Percentiles rank a stretch among this genome's conserved stretches.
These are phyloP conservation scores for Cyberlindnera xylosilytica DNA, from an alignment of 805 yeast species.

Conservation along the genomic window DNA sequence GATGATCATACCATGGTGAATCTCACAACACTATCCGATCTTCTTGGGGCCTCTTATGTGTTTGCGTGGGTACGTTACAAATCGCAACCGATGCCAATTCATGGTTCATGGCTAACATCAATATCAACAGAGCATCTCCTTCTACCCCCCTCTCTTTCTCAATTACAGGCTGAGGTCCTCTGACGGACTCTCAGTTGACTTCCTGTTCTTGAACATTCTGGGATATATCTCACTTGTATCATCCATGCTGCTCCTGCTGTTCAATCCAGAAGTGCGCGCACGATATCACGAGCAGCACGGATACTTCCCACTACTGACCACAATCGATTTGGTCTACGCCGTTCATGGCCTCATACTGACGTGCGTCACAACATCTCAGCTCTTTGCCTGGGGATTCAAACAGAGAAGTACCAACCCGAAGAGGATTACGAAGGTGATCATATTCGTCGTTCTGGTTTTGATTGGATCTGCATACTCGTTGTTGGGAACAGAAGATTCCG, in stretches of 20 bases:
- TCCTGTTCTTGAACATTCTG: slow-evolving; percentile 40
- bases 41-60: slow-evolving; percentile 37
- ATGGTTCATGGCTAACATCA: too few species aligned
- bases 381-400: slow-evolving; percentile 29
- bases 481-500: slow-evolving; percentile 10
- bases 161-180: slow-evolving; percentile 40
- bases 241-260: slow-evolving; percentile 43
- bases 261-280: slow-evolving; percentile 30
- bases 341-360: slow-evolving; percentile 45
- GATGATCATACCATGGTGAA: too few species aligned
- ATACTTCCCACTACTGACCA: slow-evolving; percentile 39
- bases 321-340: slow-evolving; percentile 45
- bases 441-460: slow-evolving; percentile 6
- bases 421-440: slow-evolving; percentile 21
- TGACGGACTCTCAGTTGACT: slow-evolving; percentile 50
- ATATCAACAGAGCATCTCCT: slow-evolving; percentile 39
- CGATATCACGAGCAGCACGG: slow-evolving; percentile 31
- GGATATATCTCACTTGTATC: slow-evolving; percentile 45
- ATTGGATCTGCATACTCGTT: slow-evolving; percentile 9
- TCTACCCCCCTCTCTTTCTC: slow-evolving; percentile 45
- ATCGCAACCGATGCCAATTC: too few species aligned
- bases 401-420: slow-evolving; percentile 17
- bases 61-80: slow-evolving; percentile 34
- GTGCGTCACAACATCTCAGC: slow-evolving; percentile 38
- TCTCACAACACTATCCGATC: slow-evolving; percentile 15